Evolutionary conservation across 257 asterid species (phyloP).

Genomic region (Gynochthodes officinalis): DNA sequence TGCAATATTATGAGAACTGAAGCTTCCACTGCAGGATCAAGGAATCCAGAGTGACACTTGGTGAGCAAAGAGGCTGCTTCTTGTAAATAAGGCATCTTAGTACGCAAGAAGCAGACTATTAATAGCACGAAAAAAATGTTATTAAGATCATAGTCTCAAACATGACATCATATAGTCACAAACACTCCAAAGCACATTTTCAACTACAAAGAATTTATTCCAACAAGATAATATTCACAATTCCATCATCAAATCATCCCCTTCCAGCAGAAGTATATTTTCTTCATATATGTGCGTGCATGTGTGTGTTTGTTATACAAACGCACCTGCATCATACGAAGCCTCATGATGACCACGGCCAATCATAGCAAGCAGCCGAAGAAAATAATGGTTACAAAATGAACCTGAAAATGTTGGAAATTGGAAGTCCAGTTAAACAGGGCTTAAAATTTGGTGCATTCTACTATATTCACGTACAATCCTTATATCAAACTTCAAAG

Average conservation of each 20-base stretch:
- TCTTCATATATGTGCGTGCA: no score
- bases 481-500: background rate
- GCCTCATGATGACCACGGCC: constrained; percentile 69
- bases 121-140: background rate
- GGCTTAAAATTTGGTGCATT: background rate
- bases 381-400: constrained; percentile 91
- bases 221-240: background rate
- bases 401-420: constrained; percentile 40
- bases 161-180: background rate
- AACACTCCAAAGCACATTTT: background rate
- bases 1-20: background rate
- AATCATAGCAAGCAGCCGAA: constrained; percentile 73
- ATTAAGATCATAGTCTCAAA: background rate
- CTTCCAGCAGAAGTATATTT: background rate
- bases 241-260: background rate
- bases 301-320: no score
- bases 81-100: background rate
- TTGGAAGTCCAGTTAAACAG: background rate
- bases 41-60: background rate
- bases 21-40: constrained; percentile 2
- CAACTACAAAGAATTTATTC: background rate
- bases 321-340: constrained; percentile 49
- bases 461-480: background rate
- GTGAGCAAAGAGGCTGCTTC: background rate
- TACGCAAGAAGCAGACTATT: background rate